A percentile compares a stretch with the other conserved stretches of the same genome.
Conservation (phyloP, 1,284 basidiomycete genomes). For the Pterula multifida region DNA sequence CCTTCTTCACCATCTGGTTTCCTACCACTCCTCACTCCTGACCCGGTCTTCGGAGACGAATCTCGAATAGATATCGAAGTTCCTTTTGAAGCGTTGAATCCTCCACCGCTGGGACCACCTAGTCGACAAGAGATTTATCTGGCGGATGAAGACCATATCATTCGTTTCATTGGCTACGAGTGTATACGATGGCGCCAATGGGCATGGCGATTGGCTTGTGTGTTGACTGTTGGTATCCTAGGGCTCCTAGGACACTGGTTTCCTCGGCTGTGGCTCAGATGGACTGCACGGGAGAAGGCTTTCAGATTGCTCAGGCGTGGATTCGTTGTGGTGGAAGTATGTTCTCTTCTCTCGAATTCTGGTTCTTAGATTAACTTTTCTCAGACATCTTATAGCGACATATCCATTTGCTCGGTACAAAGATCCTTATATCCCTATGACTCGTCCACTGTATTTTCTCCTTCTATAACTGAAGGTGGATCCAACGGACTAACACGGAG, state of each 20-base stretch:
- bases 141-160: conserved; percentile 82
- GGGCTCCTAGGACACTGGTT: conserved; percentile 90
- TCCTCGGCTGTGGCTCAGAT: conserved; percentile 80
- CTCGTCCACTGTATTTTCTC: conserved; percentile 67
- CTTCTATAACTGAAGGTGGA: background rate
- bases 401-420: conserved; percentile 64
- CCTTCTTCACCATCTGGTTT: conserved; percentile 41
- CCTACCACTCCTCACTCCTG: conserved; percentile 55
- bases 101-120: conserved; percentile 64
- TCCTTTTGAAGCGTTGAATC: conserved; percentile 42
- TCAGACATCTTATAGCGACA: conserved; percentile 74
- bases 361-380: conserved; percentile 10
- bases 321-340: conserved; percentile 84
- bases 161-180: conserved; percentile 88
- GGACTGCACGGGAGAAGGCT: conserved; percentile 74
- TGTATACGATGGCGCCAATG: conserved; percentile 50
- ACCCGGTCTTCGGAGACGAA: conserved; percentile 72
- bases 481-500: background rate
- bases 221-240: conserved; percentile 66
- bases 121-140: conserved; percentile 84
- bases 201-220: conserved; percentile 65
- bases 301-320: conserved; percentile 68
- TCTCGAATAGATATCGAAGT: conserved; percentile 68
- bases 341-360: conserved; percentile 14
- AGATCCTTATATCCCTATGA: conserved; percentile 66